Conservation (phyloP, 2,329 filamentous ascomycete species). For the Stagonosporopsis rhizophila region DNA sequence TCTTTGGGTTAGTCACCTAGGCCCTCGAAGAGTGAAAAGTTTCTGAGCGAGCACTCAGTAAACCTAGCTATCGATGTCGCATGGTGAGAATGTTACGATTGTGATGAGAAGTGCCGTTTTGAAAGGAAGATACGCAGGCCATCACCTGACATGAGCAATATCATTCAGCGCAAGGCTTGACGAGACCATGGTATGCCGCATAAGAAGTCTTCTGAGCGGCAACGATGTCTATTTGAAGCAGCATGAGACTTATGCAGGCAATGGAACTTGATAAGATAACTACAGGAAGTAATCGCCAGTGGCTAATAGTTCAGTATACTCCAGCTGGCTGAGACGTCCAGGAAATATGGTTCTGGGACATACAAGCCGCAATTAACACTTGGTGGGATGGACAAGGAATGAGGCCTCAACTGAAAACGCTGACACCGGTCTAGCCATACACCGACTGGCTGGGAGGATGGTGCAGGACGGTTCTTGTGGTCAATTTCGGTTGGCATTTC, state of each 20-base stretch:
- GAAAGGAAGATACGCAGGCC: background rate
- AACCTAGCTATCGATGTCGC: background rate
- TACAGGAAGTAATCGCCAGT: background rate
- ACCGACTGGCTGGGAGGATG: constrained; percentile 23
- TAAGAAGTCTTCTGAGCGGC: background rate
- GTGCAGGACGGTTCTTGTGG: constrained; percentile 20
- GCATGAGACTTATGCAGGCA: background rate
- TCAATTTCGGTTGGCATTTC: constrained; percentile 19
- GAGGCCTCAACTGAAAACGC: background rate
- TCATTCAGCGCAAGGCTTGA: background rate
- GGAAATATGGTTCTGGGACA: no score
- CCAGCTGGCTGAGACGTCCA: background rate
- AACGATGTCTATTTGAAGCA: background rate
- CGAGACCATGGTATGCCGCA: background rate
- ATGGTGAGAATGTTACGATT: background rate
- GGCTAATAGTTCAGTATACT: background rate
- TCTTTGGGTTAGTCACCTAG: background rate
- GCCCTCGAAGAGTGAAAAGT: background rate
- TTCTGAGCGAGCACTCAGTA: background rate
- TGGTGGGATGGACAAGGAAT: background rate
- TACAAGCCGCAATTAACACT: background rate
- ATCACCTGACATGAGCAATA: background rate
- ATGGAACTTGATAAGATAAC: background rate
- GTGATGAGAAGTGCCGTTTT: background rate
- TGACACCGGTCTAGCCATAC: background rate